Percentiles rank a stretch among this genome's conserved stretches.
These are phyloP conservation scores for Lignosus rhinocerotis DNA, from an alignment of 1,284 basidiomycete species.

Conservation along the genomic window DNA sequence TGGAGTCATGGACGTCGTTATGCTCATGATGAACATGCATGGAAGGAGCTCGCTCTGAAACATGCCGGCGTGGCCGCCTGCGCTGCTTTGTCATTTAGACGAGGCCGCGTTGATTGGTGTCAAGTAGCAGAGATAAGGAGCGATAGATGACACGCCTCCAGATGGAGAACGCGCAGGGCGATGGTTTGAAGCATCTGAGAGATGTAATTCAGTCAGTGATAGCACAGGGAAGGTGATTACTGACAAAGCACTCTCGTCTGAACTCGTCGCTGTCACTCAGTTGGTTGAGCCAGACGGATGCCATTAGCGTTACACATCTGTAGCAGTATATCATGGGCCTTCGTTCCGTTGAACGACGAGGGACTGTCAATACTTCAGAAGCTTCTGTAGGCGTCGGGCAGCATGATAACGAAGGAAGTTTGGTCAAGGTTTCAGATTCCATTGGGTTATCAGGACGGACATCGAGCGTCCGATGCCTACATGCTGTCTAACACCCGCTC, in stretches of 20 bases:
- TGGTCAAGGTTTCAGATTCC: too few relatives aligned
- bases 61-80: slow-evolving; percentile 74
- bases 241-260: slow-evolving; percentile 70
- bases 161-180: slow-evolving; percentile 67
- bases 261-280: slow-evolving; percentile 78
- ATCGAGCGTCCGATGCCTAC: too few relatives aligned
- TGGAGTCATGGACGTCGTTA: slow-evolving; percentile 69
- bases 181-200: slow-evolving; percentile 58
- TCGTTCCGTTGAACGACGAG: too few relatives aligned
- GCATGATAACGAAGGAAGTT: too few relatives aligned
- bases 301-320: slow-evolving; percentile 41
- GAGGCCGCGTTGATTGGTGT: background rate
- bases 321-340: background rate
- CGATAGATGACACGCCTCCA: slow-evolving; percentile 61
- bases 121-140: slow-evolving; percentile 56
- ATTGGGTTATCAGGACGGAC: too few relatives aligned
- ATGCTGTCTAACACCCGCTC: too few relatives aligned
- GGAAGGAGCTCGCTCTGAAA: slow-evolving; percentile 79
- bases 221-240: background rate
- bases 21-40: slow-evolving; percentile 61
- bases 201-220: background rate
- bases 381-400: too few relatives aligned
- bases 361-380: too few relatives aligned
- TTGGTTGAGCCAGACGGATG: slow-evolving; percentile 50
- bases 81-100: background rate